These are phyloP conservation scores for Heterobasidion annosum DNA, from an alignment of 1,284 basidiomycete genomes.

Conservation along the genomic window DNA sequence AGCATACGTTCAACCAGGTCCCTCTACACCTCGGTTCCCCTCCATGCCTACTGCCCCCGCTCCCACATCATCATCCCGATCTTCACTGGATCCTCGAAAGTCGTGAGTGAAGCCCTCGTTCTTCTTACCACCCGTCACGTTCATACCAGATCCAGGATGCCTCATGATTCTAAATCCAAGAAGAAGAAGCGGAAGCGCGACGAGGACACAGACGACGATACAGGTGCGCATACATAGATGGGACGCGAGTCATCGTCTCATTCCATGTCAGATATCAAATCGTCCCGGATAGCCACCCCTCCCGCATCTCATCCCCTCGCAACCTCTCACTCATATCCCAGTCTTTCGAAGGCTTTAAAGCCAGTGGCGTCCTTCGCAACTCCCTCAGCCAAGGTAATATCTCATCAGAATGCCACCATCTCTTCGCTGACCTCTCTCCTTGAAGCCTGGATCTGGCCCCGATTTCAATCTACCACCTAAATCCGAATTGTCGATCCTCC, in stretches of 20 bases:
- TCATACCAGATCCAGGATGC: slow-evolving; percentile 15
- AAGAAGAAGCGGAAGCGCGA: slow-evolving; percentile 83
- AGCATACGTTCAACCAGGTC: slow-evolving; percentile 18
- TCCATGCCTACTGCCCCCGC: slow-evolving; percentile 11
- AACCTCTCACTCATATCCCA: slow-evolving; percentile 23
- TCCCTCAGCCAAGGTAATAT: slow-evolving; percentile 41
- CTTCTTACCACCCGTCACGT: slow-evolving; percentile 3
- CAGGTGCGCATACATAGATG: slow-evolving; percentile 27
- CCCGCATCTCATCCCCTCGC: slow-evolving; percentile 23
- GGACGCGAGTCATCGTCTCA: not conserved
- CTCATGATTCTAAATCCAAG: slow-evolving; percentile 57
- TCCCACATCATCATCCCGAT: slow-evolving; percentile 12
- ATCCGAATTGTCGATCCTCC: slow-evolving; percentile 46
- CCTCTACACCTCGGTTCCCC: slow-evolving; percentile 8
- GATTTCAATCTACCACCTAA: slow-evolving; percentile 50
- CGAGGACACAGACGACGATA: slow-evolving; percentile 66
- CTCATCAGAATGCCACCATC: not conserved
- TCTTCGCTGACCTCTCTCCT: slow-evolving; percentile 1
- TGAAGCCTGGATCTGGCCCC: slow-evolving; percentile 32
- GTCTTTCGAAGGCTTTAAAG: slow-evolving; percentile 42
- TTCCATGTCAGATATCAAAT: slow-evolving; percentile 32
- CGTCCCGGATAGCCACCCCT: slow-evolving; percentile 51
- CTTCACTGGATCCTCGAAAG: slow-evolving; percentile 29
- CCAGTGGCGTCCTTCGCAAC: slow-evolving; percentile 31
- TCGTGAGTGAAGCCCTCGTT: slow-evolving; percentile 22